Conservation (phyloP, 139 green algal species). For the Monoraphidium neglectum region DNA sequence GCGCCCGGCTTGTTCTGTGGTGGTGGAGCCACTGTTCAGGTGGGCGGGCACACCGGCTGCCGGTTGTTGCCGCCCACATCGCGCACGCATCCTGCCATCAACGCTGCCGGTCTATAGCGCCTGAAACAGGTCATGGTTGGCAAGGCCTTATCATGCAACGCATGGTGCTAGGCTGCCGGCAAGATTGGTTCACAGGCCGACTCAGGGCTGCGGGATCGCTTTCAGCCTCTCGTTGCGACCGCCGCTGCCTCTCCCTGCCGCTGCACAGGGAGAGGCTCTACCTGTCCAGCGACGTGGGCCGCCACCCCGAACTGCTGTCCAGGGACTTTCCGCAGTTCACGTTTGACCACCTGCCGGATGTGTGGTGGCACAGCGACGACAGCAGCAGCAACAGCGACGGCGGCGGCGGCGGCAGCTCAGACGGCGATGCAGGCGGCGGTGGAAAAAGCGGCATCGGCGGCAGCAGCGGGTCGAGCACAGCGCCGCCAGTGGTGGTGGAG, state of each 20-base stretch:
- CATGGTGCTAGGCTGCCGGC: too few species aligned
- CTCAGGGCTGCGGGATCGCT: too few species aligned
- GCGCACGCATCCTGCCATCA: too few species aligned
- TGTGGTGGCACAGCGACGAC: slow-evolving; percentile 23
- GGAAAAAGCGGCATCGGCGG: not conserved
- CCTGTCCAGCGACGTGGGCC: slow-evolving; percentile 59
- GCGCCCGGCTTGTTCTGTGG: slow-evolving; percentile 24
- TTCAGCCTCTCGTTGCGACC: too few species aligned
- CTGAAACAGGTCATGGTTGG: too few species aligned
- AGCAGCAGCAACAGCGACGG: not conserved
- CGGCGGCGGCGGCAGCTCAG: not conserved
- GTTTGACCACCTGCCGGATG: slow-evolving; percentile 29
- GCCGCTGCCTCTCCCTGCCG: too few species aligned
- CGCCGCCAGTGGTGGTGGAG: not conserved
- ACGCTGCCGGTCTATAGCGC: too few species aligned
- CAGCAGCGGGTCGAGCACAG: too few species aligned
- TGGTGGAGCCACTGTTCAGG: slow-evolving; percentile 35
- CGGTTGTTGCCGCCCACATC: too few species aligned
- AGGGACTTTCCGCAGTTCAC: slow-evolving; percentile 28
- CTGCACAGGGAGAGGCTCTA: slow-evolving; percentile 63
- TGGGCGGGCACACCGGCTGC: too few species aligned
- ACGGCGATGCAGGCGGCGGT: not conserved
- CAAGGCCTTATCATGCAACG: too few species aligned
- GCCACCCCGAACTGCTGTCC: slow-evolving; percentile 23
- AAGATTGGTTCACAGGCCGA: too few species aligned